Evolutionary conservation across 208 protist genomes (phyloP).

Genomic region (Trypanosoma scelopori): DNA sequence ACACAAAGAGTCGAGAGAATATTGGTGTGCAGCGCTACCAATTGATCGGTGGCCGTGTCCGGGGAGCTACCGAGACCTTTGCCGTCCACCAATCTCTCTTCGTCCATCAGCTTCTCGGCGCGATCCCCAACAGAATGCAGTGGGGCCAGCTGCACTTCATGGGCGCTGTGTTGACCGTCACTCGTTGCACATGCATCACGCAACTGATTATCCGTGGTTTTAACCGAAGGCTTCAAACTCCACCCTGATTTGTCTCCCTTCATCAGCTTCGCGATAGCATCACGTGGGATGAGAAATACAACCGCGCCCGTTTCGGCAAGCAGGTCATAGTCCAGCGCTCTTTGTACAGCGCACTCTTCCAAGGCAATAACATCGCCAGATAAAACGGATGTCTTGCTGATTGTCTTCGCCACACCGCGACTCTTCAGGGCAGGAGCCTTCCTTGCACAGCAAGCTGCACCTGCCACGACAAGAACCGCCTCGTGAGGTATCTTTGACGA

Average conservation of each 20-base stretch:
- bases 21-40: conserved; percentile 41
- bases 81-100: background rate
- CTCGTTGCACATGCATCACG: background rate
- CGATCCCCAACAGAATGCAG: conserved; percentile 31
- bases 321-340: conserved; percentile 28
- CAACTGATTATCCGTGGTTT: background rate
- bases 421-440: background rate
- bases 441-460: conserved; percentile 20
- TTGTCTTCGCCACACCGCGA: background rate
- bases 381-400: conserved; percentile 1
- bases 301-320: conserved; percentile 38
- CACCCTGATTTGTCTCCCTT: conserved; percentile 5
- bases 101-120: conserved; percentile 1
- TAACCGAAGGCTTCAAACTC: background rate
- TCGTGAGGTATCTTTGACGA: conserved; percentile 23
- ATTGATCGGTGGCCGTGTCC: conserved; percentile 6
- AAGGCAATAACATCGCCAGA: conserved; percentile 47
- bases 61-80: background rate
- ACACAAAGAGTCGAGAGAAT: conserved; percentile 55
- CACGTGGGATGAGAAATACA: conserved; percentile 39
- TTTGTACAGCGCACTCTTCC: conserved; percentile 47
- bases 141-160: conserved; percentile 43
- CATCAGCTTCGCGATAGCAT: conserved; percentile 35
- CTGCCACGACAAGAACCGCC: conserved; percentile 33
- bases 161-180: conserved; percentile 1